Evolutionary conservation across 2,329 filamentous ascomycete genomes (phyloP), one percentile per base, ranked within the genome.

Genomic region (Colletotrichum sp.): DNA sequence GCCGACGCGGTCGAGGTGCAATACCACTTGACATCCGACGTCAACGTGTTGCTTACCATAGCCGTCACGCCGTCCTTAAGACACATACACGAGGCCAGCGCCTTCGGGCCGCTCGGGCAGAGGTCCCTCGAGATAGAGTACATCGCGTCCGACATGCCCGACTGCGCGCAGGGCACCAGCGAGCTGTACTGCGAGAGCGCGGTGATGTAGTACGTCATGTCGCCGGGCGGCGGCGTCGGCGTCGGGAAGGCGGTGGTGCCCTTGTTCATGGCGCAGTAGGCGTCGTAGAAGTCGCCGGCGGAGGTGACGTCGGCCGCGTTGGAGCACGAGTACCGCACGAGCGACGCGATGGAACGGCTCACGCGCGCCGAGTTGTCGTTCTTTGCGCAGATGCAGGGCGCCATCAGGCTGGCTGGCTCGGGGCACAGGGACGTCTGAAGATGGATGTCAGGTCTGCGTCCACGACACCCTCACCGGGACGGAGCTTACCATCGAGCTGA

Each of bases 191-290:
- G 81, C 1, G 87, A 82, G 32, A 91, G 80, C 14, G 86, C 89
- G 2, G 89, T 90, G 72, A 91, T 87, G 73, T 90, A 88, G 78
- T 90, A 91, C 1, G 88, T 85, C 86, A 91, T 89, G 75, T 90
- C 85, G 58, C 90, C 89, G 0, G 89, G 88, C 8, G 89, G 89
- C 32, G 83, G 79, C 1, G 85, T 81, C 2, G 87, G 85, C 5
- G 80, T 77, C 2, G 88, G 87, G 76, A 91, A 90, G 0, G 82
- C 84, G 0, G 87, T 87, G 0, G 87, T 89, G 69, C 89, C 89
- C 14, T 85, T 77, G 59, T 86, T 86, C 79, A 91, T 84, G 26
- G 83, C 84, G 78, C 90, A 91, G 78, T 90, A 91, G 4, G 87
- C 88, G 1, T 84, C 80, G 74, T 89, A 90, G 71, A 91, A 86